These are phyloP conservation scores for Blepharisma undulans DNA, from an alignment of 169 alveolate genomes.

Conservation along the genomic window DNA sequence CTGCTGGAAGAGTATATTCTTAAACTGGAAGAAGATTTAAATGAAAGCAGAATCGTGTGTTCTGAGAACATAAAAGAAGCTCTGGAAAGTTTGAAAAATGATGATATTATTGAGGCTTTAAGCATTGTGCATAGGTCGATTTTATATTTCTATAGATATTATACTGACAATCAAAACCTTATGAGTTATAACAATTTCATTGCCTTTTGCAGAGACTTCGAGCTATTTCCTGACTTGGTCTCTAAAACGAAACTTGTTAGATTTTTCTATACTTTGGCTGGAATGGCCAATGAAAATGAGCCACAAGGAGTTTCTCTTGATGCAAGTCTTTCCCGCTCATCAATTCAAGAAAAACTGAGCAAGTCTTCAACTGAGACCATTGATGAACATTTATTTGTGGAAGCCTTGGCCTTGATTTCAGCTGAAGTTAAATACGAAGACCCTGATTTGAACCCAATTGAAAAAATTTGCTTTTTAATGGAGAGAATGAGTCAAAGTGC, in stretches of 20 bases:
- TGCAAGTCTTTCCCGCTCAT: not conserved
- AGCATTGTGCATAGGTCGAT: conserved; percentile 55
- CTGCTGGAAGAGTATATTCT: conserved; percentile 39
- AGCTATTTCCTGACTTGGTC: conserved; percentile 62
- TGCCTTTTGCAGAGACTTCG: conserved; percentile 68
- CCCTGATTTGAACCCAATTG: not conserved
- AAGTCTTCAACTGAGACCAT: conserved; percentile 28
- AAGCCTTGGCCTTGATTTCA: conserved; percentile 59
- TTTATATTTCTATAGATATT: conserved; percentile 44
- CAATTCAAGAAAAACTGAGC: not conserved
- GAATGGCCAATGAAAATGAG: conserved; percentile 37
- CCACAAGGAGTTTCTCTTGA: not conserved
- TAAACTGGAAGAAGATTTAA: not conserved
- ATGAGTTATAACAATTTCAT: conserved; percentile 45
- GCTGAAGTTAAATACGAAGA: not conserved
- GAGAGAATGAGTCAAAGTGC: conserved; percentile 33
- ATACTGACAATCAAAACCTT: conserved; percentile 44
- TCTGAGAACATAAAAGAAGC: conserved; percentile 38
- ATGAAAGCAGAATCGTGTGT: conserved; percentile 5
- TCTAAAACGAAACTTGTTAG: conserved; percentile 45
- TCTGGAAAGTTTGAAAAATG: conserved; percentile 59
- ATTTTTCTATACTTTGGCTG: conserved; percentile 56
- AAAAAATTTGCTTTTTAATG: conserved; percentile 9
- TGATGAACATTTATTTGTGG: conserved; percentile 69
- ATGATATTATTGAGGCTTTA: conserved; percentile 49